Conservation (phyloP, 1,284 basidiomycete genomes). For the Sanghuangporus weigelae region DNA sequence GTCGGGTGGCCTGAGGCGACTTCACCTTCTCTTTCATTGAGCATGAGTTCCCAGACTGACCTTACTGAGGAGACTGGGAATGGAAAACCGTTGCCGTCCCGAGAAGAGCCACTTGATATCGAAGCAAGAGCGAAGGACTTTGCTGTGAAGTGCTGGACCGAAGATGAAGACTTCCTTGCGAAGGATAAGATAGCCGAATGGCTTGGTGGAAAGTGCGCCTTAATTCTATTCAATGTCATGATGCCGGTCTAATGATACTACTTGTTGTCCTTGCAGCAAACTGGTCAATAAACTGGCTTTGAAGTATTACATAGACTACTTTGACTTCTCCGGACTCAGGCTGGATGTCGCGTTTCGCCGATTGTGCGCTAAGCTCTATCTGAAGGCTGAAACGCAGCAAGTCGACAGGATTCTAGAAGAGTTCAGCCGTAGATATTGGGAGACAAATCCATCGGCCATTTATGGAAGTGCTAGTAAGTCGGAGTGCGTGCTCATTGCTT, state of each 20-base stretch:
- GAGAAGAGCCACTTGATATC: conserved; percentile 47
- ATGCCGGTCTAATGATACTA: neutral
- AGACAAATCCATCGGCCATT: conserved; percentile 78
- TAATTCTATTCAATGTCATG: neutral
- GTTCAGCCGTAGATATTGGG: conserved; percentile 86
- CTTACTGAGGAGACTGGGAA: conserved; percentile 34
- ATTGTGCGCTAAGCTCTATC: conserved; percentile 86
- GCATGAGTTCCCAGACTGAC: conserved; percentile 47
- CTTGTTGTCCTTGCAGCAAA: conserved; percentile 41
- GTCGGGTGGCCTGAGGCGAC: conserved; percentile 20
- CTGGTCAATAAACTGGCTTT: conserved; percentile 73
- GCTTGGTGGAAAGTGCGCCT: conserved; percentile 82
- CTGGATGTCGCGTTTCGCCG: conserved; percentile 88
- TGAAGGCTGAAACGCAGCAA: conserved; percentile 97
- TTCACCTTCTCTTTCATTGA: conserved; percentile 25
- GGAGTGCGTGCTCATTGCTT: conserved; percentile 12
- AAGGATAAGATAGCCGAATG: conserved; percentile 95
- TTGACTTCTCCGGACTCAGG: conserved; percentile 80
- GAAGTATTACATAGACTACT: conserved; percentile 80
- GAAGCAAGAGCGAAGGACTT: conserved; percentile 68
- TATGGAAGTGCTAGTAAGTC: conserved; percentile 80
- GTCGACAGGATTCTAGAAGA: conserved; percentile 93
- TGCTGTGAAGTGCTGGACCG: conserved; percentile 80
- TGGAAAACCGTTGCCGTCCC: conserved; percentile 28
- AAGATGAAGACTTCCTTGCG: conserved; percentile 78